phyloP scores from a whole-genome alignment of 2,329 filamentous ascomycete genomes.

The Fonsecaea multimorphosa region DNA sequence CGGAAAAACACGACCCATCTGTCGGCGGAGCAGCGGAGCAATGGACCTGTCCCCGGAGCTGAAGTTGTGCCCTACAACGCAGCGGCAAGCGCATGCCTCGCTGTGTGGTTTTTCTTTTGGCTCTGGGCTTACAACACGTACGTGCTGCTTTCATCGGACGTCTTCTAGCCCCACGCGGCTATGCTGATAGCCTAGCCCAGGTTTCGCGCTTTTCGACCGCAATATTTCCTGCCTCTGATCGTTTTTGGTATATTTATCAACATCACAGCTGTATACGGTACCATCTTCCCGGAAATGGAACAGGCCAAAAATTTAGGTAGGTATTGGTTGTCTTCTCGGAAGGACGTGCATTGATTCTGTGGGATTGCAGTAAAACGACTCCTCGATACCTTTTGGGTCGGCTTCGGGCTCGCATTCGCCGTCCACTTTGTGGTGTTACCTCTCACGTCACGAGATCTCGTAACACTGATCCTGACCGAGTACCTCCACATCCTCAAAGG shows the following conservation, averaged over 20 bases:
- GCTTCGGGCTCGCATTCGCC: conserved; percentile 66
- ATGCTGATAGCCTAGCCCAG: conserved; percentile 41
- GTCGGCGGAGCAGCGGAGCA: conserved; percentile 22
- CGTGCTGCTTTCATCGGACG: neutral
- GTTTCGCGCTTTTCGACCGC: conserved; percentile 69
- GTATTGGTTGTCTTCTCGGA: neutral
- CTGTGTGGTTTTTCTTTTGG: conserved; percentile 72
- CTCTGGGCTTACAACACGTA: conserved; percentile 50
- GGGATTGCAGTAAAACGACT: conserved; percentile 57
- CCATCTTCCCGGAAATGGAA: conserved; percentile 62
- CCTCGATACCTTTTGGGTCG: conserved; percentile 67
- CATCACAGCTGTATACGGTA: conserved; percentile 67
- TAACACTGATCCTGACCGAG: conserved; percentile 65
- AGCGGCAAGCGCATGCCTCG: conserved; percentile 72
- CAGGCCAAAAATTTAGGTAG: conserved; percentile 28
- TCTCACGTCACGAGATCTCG: conserved; percentile 68
- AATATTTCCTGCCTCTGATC: conserved; percentile 72
- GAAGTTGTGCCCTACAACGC: conserved; percentile 65
- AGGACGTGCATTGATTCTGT: neutral
- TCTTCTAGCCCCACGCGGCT: neutral
- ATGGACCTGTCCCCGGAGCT: conserved; percentile 29
- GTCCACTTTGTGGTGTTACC: conserved; percentile 72
- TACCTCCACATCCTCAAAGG: conserved; percentile 62
- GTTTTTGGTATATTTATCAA: conserved; percentile 72
- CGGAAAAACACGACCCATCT: conserved; percentile 62